phyloP scores from a whole-genome alignment of 2,329 filamentous ascomycete genomes.

The Ophiostoma sp. region DNA sequence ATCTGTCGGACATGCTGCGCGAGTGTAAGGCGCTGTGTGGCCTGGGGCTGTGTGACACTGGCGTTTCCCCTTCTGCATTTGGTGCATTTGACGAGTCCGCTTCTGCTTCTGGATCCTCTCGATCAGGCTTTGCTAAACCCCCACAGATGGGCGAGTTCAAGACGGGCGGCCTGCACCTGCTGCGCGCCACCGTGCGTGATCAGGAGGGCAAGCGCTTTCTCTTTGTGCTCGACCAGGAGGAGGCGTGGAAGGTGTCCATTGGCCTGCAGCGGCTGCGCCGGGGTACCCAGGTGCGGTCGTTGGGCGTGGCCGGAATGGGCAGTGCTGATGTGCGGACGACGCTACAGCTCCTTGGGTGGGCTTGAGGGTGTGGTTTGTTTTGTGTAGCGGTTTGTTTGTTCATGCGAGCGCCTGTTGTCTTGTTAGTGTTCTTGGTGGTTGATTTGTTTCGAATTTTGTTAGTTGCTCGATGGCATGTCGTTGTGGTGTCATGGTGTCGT shows the following conservation, averaged over 20 bases:
- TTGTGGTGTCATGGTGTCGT: neutral
- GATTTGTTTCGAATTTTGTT: neutral
- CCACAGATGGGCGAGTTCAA: conserved; percentile 48
- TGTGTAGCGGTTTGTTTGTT: neutral
- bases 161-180: conserved; percentile 53
- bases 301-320: conserved; percentile 55
- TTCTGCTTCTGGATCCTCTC: conserved; percentile 28
- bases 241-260: conserved; percentile 62
- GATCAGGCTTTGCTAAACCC: conserved; percentile 34
- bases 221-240: conserved; percentile 59
- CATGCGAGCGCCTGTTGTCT: neutral
- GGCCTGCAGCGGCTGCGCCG: conserved; percentile 57
- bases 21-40: conserved; percentile 62
- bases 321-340: conserved; percentile 49
- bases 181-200: conserved; percentile 60
- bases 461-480: neutral
- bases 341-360: conserved; percentile 56
- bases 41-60: conserved; percentile 46
- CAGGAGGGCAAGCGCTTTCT: conserved; percentile 62
- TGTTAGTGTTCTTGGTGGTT: neutral
- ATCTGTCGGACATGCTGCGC: conserved; percentile 56
- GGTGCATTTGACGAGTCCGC: conserved; percentile 27
- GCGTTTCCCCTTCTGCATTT: conserved; percentile 30
- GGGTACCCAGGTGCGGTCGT: conserved; percentile 54
- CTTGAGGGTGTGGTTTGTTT: conserved; percentile 20